These are phyloP conservation scores for Colletotrichum sp. DNA, from an alignment of 2,329 filamentous ascomycete genomes.

Conservation along the genomic window DNA sequence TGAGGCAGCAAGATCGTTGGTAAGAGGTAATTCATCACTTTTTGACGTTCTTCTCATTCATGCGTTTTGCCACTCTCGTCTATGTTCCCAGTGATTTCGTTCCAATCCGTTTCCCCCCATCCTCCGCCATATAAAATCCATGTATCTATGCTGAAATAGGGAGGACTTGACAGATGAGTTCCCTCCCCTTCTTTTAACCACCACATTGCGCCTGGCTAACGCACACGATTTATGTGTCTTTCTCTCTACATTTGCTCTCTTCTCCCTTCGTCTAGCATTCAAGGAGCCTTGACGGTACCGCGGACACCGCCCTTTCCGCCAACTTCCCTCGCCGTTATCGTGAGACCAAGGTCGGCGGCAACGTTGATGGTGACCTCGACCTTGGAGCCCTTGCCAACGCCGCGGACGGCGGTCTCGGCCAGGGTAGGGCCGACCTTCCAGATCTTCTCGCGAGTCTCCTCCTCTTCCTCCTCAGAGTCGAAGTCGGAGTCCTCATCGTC, in stretches of 20 bases:
- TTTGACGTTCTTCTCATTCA: background rate
- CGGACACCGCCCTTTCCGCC: constrained; percentile 86
- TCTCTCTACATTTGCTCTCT: background rate
- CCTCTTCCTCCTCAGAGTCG: constrained; percentile 72
- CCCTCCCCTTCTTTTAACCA: background rate
- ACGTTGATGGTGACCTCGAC: constrained; percentile 95
- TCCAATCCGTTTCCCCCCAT: background rate
- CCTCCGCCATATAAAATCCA: background rate
- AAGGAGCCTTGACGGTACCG: constrained; percentile 53
- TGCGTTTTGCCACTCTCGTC: constrained; percentile 11
- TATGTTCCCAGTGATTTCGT: constrained; percentile 11
- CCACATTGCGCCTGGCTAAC: background rate
- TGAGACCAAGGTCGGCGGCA: constrained; percentile 77
- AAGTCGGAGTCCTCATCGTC: constrained; percentile 71
- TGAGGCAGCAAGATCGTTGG: background rate
- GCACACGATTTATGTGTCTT: background rate
- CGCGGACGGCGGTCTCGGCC: constrained; percentile 84
- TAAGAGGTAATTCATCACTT: background rate
- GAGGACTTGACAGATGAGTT: background rate
- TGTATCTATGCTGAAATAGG: constrained; percentile 7
- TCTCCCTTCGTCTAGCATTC: background rate
- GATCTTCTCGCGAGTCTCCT: constrained; percentile 87
- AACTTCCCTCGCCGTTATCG: constrained; percentile 82
- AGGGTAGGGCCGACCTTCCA: constrained; percentile 88
- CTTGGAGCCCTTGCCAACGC: constrained; percentile 86